These are phyloP conservation scores for Rhodamnia rubescens DNA, from an alignment of 345 rosid species.

Conservation along the genomic window DNA sequence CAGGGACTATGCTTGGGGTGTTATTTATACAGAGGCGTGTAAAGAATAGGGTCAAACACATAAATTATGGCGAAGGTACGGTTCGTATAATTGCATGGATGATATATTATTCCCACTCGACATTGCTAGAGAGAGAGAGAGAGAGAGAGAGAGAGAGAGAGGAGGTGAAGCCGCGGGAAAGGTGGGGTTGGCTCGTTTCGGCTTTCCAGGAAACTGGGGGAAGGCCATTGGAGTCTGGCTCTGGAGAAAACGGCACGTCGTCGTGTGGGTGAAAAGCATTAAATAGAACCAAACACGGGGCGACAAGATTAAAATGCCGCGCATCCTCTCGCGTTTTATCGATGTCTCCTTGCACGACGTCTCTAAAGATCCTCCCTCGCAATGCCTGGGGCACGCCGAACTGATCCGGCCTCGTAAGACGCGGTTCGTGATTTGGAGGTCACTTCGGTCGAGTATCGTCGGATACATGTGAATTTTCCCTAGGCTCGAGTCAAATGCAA, in stretches of 20 bases:
- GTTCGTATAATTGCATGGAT: background rate
- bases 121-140: no score
- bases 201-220: background rate
- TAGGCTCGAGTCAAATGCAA: background rate
- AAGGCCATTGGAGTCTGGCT: background rate
- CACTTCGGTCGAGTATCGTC: background rate
- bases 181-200: background rate
- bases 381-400: fast-evolving
- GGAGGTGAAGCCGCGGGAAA: background rate
- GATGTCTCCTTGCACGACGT: background rate
- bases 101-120: background rate
- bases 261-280: background rate
- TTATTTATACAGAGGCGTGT: background rate
- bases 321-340: background rate
- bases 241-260: background rate
- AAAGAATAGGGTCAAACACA: background rate
- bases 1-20: background rate
- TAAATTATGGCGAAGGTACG: background rate
- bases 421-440: background rate
- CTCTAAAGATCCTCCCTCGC: background rate
- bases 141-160: no score
- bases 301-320: background rate
- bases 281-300: background rate
- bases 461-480: no score
- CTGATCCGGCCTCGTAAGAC: background rate